Conservation (phyloP, 2,329 filamentous ascomycete genomes). For the Fusarium buxicola region DNA sequence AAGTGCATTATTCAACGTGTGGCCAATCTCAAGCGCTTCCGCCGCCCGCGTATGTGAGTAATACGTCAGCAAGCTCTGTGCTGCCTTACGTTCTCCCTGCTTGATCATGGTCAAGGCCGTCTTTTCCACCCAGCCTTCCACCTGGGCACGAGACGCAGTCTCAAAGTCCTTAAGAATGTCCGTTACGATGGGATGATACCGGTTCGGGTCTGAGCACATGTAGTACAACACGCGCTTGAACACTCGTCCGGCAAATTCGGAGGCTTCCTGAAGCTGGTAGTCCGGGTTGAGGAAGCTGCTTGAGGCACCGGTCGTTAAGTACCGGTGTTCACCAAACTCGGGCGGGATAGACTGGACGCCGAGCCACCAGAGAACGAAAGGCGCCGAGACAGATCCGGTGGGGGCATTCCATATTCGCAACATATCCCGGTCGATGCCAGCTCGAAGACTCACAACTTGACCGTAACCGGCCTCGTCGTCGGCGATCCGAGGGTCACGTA, state of each 20-base stretch:
- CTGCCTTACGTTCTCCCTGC: conserved; percentile 31
- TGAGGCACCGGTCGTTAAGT: conserved; percentile 38
- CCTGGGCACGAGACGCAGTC: conserved; percentile 25
- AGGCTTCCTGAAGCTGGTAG: conserved; percentile 40
- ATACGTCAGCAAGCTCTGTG: conserved; percentile 33
- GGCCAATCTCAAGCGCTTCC: conserved; percentile 35
- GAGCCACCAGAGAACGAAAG: conserved; percentile 42
- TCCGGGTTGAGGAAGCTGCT: conserved; percentile 43
- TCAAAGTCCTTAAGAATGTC: conserved; percentile 30
- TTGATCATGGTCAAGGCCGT: conserved; percentile 28
- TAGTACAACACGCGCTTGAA: conserved; percentile 41
- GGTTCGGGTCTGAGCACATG: conserved; percentile 39
- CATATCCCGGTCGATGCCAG: conserved; percentile 31
- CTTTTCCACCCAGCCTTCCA: conserved; percentile 38
- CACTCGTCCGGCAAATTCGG: conserved; percentile 36
- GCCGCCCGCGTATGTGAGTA: conserved; percentile 39
- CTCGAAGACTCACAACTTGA: conserved; percentile 34
- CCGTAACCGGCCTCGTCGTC: conserved; percentile 42
- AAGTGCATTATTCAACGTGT: conserved; percentile 32
- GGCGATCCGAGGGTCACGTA: conserved; percentile 37
- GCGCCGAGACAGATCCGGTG: conserved; percentile 30
- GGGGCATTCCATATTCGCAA: conserved; percentile 41
- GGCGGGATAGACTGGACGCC: conserved; percentile 36
- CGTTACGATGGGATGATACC: conserved; percentile 33
- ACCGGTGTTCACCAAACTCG: conserved; percentile 38